Percentiles rank a stretch among this genome's conserved stretches.
Evolutionary conservation across 495 filamentous ascomycete species (phyloP).

Genomic region (Letharia lupina): DNA sequence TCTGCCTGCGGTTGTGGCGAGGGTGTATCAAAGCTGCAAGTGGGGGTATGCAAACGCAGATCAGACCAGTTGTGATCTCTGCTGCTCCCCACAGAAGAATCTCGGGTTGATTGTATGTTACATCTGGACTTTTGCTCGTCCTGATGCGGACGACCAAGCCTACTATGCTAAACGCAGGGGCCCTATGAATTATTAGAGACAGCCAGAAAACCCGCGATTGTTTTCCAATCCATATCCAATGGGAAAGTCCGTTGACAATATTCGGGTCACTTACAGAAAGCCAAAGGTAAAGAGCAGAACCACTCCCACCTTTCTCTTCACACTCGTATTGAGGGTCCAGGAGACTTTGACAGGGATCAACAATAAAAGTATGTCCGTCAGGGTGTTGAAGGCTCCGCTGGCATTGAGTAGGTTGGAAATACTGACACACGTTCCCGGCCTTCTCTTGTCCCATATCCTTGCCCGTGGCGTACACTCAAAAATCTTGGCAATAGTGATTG

Average conservation of each 20-base stretch:
- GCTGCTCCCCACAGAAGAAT: conserved; percentile 22
- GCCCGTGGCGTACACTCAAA: conserved; percentile 30
- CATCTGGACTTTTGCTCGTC: conserved; percentile 24
- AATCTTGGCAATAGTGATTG: conserved; percentile 31
- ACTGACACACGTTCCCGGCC: conserved; percentile 30
- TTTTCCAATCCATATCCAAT: not conserved
- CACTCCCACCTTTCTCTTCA: conserved; percentile 26
- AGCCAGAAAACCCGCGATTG: not conserved
- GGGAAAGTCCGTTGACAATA: not conserved
- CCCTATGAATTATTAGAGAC: conserved; percentile 18
- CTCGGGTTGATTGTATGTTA: conserved; percentile 25
- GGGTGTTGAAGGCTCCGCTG: conserved; percentile 33
- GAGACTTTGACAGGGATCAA: conserved; percentile 32
- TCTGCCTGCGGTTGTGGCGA: not conserved
- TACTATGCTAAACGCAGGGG: conserved; percentile 27
- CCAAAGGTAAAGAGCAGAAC: conserved; percentile 34
- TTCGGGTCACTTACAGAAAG: conserved; percentile 26
- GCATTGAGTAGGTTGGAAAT: conserved; percentile 29
- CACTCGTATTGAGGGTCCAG: conserved; percentile 30
- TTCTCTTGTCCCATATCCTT: conserved; percentile 29
- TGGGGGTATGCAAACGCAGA: conserved; percentile 25
- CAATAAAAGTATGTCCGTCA: conserved; percentile 35
- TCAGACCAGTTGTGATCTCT: conserved; percentile 20
- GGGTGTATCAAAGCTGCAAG: conserved; percentile 11
- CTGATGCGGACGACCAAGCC: conserved; percentile 25